Percentiles rank a stretch among this genome's conserved stretches.
Conservation (phyloP, 208 protist species). For the Leptomonas pyrrhocoris region DNA sequence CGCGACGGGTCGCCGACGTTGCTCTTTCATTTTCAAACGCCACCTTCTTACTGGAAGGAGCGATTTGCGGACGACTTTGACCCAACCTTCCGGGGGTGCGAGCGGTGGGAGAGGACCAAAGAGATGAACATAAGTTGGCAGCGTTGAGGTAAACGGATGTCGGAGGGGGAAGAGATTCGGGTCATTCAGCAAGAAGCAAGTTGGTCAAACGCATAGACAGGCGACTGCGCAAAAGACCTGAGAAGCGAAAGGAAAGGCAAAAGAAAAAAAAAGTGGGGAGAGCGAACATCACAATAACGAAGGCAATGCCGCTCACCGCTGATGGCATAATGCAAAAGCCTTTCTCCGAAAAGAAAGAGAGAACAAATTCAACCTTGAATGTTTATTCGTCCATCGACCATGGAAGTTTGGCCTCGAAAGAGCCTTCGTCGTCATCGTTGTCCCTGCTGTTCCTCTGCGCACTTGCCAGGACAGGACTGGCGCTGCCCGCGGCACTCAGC, state of each 20-base stretch:
- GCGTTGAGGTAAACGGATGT: not conserved
- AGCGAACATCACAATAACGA: not conserved
- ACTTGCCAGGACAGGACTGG: not conserved
- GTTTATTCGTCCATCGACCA: slow-evolving; percentile 42
- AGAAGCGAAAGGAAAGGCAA: not conserved
- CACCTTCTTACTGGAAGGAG: too few species aligned
- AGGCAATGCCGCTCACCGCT: too few species aligned
- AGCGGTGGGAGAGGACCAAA: not conserved
- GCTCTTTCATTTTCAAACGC: too few species aligned
- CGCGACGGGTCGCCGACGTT: too few species aligned
- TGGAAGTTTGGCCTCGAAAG: slow-evolving; percentile 57
- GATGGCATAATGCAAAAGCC: not conserved
- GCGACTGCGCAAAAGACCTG: not conserved
- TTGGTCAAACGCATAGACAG: not conserved
- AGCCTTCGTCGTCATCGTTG: slow-evolving; percentile 24
- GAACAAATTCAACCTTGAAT: not conserved
- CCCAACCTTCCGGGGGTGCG: too few species aligned
- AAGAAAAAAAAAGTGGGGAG: not conserved
- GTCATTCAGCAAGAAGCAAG: not conserved
- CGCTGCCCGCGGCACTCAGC: slow-evolving; percentile 13
- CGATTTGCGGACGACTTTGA: too few species aligned
- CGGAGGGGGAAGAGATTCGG: too few species aligned
- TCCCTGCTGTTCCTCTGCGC: not conserved
- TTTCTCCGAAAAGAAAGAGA: not conserved
- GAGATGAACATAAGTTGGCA: not conserved